Conservation (phyloP, 2,329 filamentous ascomycete genomes). For the Mycogone perniciosa region DNA sequence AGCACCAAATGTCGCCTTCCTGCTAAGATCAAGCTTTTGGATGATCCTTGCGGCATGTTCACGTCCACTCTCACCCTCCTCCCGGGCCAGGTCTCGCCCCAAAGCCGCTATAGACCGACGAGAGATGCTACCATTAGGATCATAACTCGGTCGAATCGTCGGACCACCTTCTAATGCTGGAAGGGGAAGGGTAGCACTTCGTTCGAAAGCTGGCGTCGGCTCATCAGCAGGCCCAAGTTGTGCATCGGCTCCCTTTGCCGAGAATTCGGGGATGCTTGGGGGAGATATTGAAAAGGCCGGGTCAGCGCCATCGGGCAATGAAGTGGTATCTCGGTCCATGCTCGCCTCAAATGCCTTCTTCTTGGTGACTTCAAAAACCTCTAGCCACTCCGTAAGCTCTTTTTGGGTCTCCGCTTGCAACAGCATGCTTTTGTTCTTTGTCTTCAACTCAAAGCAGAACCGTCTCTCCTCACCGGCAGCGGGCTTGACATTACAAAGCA, state of each 20-base stretch:
- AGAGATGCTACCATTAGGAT: constrained; percentile 48
- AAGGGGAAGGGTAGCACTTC: constrained; percentile 57
- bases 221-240: constrained; percentile 53
- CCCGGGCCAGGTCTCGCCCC: constrained; percentile 42
- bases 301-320: constrained; percentile 47
- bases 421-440: constrained; percentile 83
- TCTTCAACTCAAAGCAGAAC: constrained; percentile 98
- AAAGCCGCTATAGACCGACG: constrained; percentile 52
- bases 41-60: constrained; percentile 87
- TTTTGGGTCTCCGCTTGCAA: constrained; percentile 88
- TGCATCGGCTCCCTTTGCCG: constrained; percentile 68
- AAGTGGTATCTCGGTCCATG: constrained; percentile 44
- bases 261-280: constrained; percentile 83
- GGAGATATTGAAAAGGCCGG: constrained; percentile 90
- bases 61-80: constrained; percentile 67
- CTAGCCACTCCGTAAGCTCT: constrained; percentile 91
- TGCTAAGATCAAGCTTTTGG: constrained; percentile 83
- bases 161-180: constrained; percentile 50
- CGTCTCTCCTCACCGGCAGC: constrained; percentile 87
- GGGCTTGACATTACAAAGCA: constrained; percentile 88
- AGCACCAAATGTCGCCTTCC: constrained; percentile 61
- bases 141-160: constrained; percentile 62
- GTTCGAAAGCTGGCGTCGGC: constrained; percentile 47
- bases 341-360: constrained; percentile 79
- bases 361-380: constrained; percentile 89